Evolutionary conservation across 148 eudicot species (phyloP), one percentile per base, ranked within the genome.

Genomic region (Linanthus parryae): DNA sequence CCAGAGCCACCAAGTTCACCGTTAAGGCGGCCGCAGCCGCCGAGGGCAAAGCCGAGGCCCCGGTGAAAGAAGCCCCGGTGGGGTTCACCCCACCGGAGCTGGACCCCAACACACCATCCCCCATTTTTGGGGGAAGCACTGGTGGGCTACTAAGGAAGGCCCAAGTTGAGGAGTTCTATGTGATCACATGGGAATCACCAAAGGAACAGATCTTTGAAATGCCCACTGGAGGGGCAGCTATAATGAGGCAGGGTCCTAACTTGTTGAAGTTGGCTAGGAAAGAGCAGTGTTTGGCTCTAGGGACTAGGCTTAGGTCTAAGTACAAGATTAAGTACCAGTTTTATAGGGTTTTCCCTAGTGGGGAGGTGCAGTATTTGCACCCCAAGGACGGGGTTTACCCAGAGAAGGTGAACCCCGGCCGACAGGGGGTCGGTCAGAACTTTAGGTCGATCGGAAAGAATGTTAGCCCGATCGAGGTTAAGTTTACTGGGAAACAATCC

Each of bases 351-450:
- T 94, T 94, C 54, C 99, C 99, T 0, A 94, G 76, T 48, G 99
- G 99, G 0, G 99, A 94, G 35, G 99, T 94, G 5, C 99, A 94
- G 31, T 94, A 94, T 44, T 67, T 94, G 80, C 99, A 94, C 71
- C 99, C 96, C 0, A 94, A 94, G 37, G 99, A 94, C 31, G 99
- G 99, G 0, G 95, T 94, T 3, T 94, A 94, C 74, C 99, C 99
- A 7, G 99, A 94, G 70, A 94, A 94, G 75, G 99, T 94, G 26
- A 94, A 94, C 73, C 72, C 90, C 0, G 99, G 96, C 0, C 73
- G 99, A 21, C 62, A 81, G 48, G 96, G 96, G 2, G 99, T 84
- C 31, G 96, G 96, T 2, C 79, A 13, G 60, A 94, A 94, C 70
- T 52, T 78, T 80, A 76, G 99, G 68, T 81, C 87, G 27, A 94